Conservation (phyloP, 805 yeast genomes). For the Candida gorgasii region DNA sequence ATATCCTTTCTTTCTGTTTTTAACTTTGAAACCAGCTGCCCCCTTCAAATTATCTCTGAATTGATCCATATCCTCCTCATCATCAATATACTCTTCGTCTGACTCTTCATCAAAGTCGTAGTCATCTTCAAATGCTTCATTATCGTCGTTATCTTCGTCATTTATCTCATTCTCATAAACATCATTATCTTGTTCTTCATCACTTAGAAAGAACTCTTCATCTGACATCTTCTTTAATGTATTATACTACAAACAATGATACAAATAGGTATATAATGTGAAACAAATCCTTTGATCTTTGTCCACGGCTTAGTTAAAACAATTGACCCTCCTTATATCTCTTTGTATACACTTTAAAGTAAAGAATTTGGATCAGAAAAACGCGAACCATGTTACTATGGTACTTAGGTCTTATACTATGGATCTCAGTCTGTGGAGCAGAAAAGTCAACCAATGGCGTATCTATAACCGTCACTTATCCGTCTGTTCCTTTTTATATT, state of each 20-base stretch:
- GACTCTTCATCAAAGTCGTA: slow-evolving; percentile 2
- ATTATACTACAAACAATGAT: background rate
- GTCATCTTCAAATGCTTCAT: slow-evolving; percentile 3
- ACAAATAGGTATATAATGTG: too few relatives aligned
- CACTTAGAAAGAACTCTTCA: slow-evolving; percentile 4
- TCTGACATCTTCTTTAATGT: background rate
- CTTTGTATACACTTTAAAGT: background rate
- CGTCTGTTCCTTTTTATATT: slow-evolving; percentile 29
- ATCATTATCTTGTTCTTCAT: background rate
- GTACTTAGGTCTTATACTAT: background rate
- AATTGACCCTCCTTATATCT: background rate
- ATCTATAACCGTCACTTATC: background rate
- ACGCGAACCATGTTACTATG: slow-evolving; percentile 5
- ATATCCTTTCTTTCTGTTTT: slow-evolving; percentile 31
- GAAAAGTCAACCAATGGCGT: background rate
- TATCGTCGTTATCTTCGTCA: background rate
- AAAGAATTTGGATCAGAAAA: background rate
- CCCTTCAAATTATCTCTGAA: slow-evolving; percentile 57
- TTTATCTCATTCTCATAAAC: background rate
- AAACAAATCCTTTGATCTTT: too few relatives aligned
- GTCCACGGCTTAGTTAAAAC: too few relatives aligned
- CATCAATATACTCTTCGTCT: slow-evolving; percentile 31
- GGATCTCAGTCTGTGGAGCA: background rate
- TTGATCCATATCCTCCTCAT: slow-evolving; percentile 30
- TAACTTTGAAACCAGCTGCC: slow-evolving; percentile 63